phyloP scores from a whole-genome alignment of 768 basidiomycete genomes.

The Cyathus striatus region DNA sequence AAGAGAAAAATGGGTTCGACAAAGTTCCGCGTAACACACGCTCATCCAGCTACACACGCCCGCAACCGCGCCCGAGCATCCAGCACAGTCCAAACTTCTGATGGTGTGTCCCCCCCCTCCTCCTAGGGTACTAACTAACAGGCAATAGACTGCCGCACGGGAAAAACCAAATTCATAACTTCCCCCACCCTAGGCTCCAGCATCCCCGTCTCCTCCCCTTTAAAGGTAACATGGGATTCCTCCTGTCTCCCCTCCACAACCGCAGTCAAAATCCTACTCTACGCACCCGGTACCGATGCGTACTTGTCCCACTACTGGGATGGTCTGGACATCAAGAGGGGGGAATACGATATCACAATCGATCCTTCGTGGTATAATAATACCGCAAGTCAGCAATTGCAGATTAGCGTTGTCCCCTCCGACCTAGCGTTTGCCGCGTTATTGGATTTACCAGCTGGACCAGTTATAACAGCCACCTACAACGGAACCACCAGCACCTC shows the following conservation, averaged over 20 bases:
- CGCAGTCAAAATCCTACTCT: slow-evolving; percentile 66
- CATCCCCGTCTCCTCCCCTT: slow-evolving; percentile 39
- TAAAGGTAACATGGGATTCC: slow-evolving; percentile 63
- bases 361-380: slow-evolving; percentile 72
- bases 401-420: slow-evolving; percentile 51
- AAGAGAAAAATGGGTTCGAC: neutral
- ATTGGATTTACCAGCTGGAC: slow-evolving; percentile 59
- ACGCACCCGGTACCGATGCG: slow-evolving; percentile 36
- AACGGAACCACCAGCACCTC: too few species aligned
- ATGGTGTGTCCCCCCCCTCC: neutral
- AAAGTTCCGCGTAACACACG: neutral
- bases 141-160: slow-evolving; percentile 41
- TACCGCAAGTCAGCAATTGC: slow-evolving; percentile 41
- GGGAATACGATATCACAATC: slow-evolving; percentile 44
- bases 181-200: slow-evolving; percentile 42
- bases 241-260: slow-evolving; percentile 41
- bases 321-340: slow-evolving; percentile 40
- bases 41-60: neutral
- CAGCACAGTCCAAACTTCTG: neutral
- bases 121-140: neutral
- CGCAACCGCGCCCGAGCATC: neutral
- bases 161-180: slow-evolving; percentile 49
- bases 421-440: slow-evolving; percentile 45
- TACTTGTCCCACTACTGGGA: slow-evolving; percentile 56
- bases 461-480: slow-evolving; percentile 66